Conservation (phyloP, 257 asterid genomes). For the Solanum pinnatisectum region DNA sequence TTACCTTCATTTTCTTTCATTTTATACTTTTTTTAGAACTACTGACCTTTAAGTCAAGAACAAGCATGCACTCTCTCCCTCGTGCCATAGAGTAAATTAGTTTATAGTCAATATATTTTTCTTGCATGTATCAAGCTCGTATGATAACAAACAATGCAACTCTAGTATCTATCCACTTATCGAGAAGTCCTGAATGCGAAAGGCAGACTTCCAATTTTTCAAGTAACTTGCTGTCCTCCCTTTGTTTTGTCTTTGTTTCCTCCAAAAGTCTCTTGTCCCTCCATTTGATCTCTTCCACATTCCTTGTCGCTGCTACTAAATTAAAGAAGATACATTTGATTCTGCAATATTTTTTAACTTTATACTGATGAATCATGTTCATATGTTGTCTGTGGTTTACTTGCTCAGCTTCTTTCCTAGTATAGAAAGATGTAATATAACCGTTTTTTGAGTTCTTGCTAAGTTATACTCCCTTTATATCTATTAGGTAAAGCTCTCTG, state of each 20-base stretch:
- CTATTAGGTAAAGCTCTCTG: slow-evolving; percentile 92
- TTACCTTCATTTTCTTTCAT: background rate
- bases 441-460: background rate
- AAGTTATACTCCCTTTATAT: background rate
- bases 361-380: background rate
- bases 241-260: background rate
- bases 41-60: background rate
- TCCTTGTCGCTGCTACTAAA: background rate
- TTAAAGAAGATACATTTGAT: background rate
- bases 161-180: background rate
- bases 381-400: background rate
- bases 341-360: background rate
- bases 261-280: background rate
- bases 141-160: background rate
- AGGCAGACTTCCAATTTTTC: background rate
- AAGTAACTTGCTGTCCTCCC: background rate
- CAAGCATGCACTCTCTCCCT: background rate
- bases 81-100: background rate
- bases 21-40: background rate
- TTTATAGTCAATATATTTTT: background rate
- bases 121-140: background rate
- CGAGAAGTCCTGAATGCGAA: background rate
- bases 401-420: background rate
- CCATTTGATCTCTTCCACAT: background rate
- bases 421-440: background rate